Evolutionary conservation across 2,329 filamentous ascomycete species (phyloP), one percentile per base, ranked within the genome.

Genomic region (Talaromyces islandicus): DNA sequence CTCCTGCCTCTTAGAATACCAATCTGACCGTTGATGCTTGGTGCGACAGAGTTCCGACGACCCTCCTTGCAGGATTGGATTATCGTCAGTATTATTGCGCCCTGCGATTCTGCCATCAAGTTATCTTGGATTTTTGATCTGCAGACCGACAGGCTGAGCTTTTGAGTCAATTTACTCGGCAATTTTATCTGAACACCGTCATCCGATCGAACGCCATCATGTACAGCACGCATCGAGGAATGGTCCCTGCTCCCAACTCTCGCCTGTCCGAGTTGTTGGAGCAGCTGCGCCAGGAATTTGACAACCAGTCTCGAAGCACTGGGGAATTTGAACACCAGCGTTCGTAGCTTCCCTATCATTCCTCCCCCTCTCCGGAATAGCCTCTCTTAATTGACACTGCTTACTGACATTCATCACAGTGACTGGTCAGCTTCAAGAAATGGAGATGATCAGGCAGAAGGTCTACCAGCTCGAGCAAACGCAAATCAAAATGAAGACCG

Each of bases 311-410:
- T 68, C 87, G 90, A 65, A 87, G 90, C 68, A 89, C 87, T 65
- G 91, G 91, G 73, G 90, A 91, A 68, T 95, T 92, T 74, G 93
- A 99, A 74, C 90, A 93, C 74, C 92, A 96, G 75, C 89, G 93
- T 97, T 86, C 82, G 92, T 87, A 62, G 64, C 11, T 52, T 52
- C 29, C 35, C 48, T 2, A n/a, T n/a, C n/a, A n/a, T n/a, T n/a
- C n/a, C n/a, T n/a, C 64, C 61, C 61, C 57, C 66, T 62, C 29
- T n/a, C n/a, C n/a, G n/a, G 35, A 24, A 67, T 67, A 55, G n/a
- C 25, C 3, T 27, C 3, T 60, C 56, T 64, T 64, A 67, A 3
- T 52, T 21, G 17, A 29, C 25, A 17, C 35, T 7, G 24, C 7
- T 38, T 12, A 58, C 69, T 69, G 66, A 70, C 65, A 66, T 64